Base-by-base conservation (phyloP, 2,329 filamentous ascomycete genomes). In the Trichoderma atroviride region DNA sequence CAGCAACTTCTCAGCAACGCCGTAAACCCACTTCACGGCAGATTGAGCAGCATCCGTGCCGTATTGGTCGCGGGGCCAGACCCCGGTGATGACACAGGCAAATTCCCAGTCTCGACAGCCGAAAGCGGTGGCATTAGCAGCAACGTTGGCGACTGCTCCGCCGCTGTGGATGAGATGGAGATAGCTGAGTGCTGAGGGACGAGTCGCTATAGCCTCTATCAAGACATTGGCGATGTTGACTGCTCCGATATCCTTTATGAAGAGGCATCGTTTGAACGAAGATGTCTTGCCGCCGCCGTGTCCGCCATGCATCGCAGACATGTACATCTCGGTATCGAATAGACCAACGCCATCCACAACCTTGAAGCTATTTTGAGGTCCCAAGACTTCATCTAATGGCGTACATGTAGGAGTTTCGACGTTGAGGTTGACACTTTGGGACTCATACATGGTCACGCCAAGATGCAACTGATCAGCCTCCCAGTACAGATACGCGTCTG, bases 31-130 rank as follows among this genome's bases (percentile, higher is more conserved):
- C 5, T 74, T 67, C 4, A 85, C 74, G 2, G 77, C 80, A 68
- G 74, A 74, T 70, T 70, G 78, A 71, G 84, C 79, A 13, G 71
- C 50, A 57, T 79, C 76, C 0, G 80, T 84, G 55, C 75, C 81
- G 71, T 88, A 86, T 76, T 86, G 75, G 11, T 85, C 79, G 19
- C 87, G 84, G 2, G 81, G 80, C 88, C 88, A 91, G 69, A 89
- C 84, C 31, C 86, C 88, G 5, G 88, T 90, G 53, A 91, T 74
- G 5, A 90, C 86, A 72, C 88, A 91, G 57, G 88, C 88, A 78
- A 85, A 90, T 37, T 86, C 82, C 88, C 88, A 91, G 75, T 87
- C 82, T 77, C 88, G 85, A 79, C 85, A 89, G 56, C 88, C 87
- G 66, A 91, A 90, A 65, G 88, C 87, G 69, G 84, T 86, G 31